Percentiles rank a stretch among this genome's conserved stretches.
Conservation (phyloP, 306 rosid genomes). For the Castanea mollissima region DNA sequence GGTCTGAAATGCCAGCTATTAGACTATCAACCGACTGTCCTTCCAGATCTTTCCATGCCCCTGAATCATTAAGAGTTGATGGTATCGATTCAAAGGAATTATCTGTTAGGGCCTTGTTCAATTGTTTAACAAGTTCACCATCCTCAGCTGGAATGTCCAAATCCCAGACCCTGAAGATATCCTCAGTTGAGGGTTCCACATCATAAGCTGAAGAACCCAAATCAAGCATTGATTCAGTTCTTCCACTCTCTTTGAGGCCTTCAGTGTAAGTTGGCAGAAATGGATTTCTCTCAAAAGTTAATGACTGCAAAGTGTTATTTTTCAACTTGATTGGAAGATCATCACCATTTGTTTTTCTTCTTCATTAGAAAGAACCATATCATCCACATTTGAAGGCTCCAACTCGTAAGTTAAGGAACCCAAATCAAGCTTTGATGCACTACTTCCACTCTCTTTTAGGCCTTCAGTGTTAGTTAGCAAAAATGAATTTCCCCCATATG, state of each 20-base stretch:
- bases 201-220: neutral
- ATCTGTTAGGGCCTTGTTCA: conserved; percentile 45
- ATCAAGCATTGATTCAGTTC: neutral
- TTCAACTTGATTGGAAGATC: conserved; percentile 21
- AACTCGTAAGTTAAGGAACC: neutral
- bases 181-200: conserved; percentile 32
- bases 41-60: conserved; percentile 26
- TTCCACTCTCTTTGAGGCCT: conserved; percentile 23
- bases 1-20: conserved; percentile 42
- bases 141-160: conserved; percentile 57
- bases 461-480: conserved; percentile 60
- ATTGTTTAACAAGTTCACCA: conserved; percentile 48
- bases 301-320: conserved; percentile 16
- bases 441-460: conserved; percentile 16
- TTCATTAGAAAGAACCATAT: conserved; percentile 13
- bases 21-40: conserved; percentile 40
- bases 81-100: conserved; percentile 25
- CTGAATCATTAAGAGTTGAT: conserved; percentile 28
- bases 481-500: conserved; percentile 57
- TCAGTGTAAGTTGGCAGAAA: conserved; percentile 71
- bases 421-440: neutral
- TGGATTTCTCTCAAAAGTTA: conserved; percentile 50
- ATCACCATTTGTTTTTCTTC: conserved; percentile 23
- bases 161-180: conserved; percentile 77
- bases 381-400: conserved; percentile 26